Evolutionary conservation across 495 filamentous ascomycete genomes (phyloP), one percentile per base, ranked within the genome.

Genomic region (Aspergillus wentii): DNA sequence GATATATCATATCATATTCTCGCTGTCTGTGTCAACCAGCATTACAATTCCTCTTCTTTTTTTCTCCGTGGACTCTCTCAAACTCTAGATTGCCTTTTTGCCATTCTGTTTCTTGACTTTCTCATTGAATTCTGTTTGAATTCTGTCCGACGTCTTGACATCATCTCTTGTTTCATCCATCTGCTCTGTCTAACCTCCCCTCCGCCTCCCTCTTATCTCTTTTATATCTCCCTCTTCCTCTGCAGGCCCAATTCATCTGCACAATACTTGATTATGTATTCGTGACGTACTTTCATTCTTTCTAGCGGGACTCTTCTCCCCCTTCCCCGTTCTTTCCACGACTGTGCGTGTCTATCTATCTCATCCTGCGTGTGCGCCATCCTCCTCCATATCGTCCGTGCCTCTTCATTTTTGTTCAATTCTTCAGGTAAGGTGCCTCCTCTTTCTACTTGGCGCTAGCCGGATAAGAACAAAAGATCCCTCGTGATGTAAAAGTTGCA

Each of bases 271-370:
- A 29, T 18, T 52, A 58, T 58, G 55, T 37, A 38, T 44, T 35
- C 43, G 46, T 58, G 55, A 58, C 48, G 51, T 52, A 55, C 41
- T 19, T 39, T 37, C 55, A 55, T 58, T 58, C 51, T 28, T 58
- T 41, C 46, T 45, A 48, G 45, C 48, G 51, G 51, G 51, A 46
- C 43, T 33, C 26, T 44, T 47, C 33, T 38, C 40, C 18, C 41
- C 47, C 47, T 51, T 49, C 40, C n/a, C n/a, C n/a, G n/a, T n/a
- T n/a, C n/a, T n/a, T n/a, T n/a, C n/a, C n/a, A n/a, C n/a, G n/a
- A n/a, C n/a, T n/a, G n/a, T n/a, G n/a, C n/a, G n/a, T n/a, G n/a
- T n/a, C n/a, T n/a, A n/a, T n/a, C n/a, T n/a, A n/a, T n/a, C n/a
- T n/a, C n/a, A n/a, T n/a, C n/a, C n/a, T n/a, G n/a, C n/a, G n/a